A percentile compares a stretch with the other conserved stretches of the same genome.
These are phyloP conservation scores for Pseudogymnoascus destructans DNA, from an alignment of 2,329 filamentous ascomycete species.

Conservation along the genomic window DNA sequence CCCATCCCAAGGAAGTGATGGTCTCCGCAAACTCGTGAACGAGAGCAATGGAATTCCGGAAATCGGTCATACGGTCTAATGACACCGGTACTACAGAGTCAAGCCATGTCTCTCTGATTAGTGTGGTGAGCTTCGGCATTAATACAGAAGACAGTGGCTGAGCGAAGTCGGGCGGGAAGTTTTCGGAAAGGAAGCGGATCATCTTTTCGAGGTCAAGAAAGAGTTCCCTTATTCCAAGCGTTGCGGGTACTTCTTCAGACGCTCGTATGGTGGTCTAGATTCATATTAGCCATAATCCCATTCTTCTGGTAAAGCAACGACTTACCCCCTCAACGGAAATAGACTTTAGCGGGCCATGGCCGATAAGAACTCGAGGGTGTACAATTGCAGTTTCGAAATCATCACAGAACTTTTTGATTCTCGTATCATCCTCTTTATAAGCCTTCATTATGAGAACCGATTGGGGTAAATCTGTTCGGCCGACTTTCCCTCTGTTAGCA, in stretches of 20 bases:
- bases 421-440: constrained; percentile 48
- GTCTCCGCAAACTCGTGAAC: constrained; percentile 51
- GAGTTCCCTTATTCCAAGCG: constrained; percentile 36
- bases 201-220: constrained; percentile 40
- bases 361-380: constrained; percentile 41
- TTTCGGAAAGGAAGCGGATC: constrained; percentile 38
- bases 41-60: constrained; percentile 55
- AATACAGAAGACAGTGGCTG: constrained; percentile 53
- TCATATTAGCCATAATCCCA: neutral
- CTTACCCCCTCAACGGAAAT: constrained; percentile 33
- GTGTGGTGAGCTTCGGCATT: constrained; percentile 53
- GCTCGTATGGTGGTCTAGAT: constrained; percentile 33
- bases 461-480: constrained; percentile 39
- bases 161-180: constrained; percentile 41
- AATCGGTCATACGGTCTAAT: constrained; percentile 54
- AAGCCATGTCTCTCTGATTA: constrained; percentile 62
- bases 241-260: constrained; percentile 28
- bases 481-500: constrained; percentile 27
- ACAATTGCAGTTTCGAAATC: constrained; percentile 49
- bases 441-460: constrained; percentile 43
- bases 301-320: neutral
- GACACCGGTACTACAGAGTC: constrained; percentile 63
- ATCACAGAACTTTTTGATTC: constrained; percentile 47
- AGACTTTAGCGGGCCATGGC: constrained; percentile 24
- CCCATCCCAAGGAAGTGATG: constrained; percentile 51